Base-by-base conservation (phyloP, 2,329 filamentous ascomycete species). In the Neopestalotiopsis rosae region DNA sequence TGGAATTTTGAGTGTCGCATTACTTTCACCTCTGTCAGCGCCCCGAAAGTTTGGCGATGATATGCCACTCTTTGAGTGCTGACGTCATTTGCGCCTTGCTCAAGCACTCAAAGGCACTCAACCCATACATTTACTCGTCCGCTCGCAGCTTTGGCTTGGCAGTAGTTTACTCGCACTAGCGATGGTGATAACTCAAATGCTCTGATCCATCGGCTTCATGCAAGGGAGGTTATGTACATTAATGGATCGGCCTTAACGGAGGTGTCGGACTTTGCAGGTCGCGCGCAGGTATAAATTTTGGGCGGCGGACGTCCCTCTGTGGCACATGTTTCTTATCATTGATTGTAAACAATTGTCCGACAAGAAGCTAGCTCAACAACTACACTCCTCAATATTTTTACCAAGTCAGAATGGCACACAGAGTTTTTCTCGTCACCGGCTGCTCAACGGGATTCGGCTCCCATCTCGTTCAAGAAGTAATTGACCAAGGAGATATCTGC, bases 361-460 rank as follows among this genome's bases (percentile, higher is more conserved):
- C 1, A 38, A 7, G 34, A 38, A 38, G 5, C 10, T 5, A 38
- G 10, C 10, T 10, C 34, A 10, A 38, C 34, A 10, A 38, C 9
- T 28, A 38, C 10, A 7, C 34, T 38, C 34, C 34, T 6, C 34
- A 38, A 38, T 38, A 38, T 10, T 38, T 38, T 10, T 9, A 52
- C n/a, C n/a, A n/a, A 28, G 24, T 52, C 45, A 52, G 7, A 52
- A 52, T 52, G 45, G 45, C 45, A 17, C 45, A 52, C 45, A 65
- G 42, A 49, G 62, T 65, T 1, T 82, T 79, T 79, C 58, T 85
- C 12, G 79, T 85, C 57, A 84, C 83, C 1, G 82, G 82, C 61
- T 83, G 81, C 71, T 83, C 81, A 9, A 83, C 79, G 62, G 82
- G 82, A 17, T 84, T 84, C 57, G 83, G 82, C n/a, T 74, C 79